These are phyloP conservation scores for Pythium guiyangense DNA, from an alignment of 352 stramenopile species.

Conservation along the genomic window DNA sequence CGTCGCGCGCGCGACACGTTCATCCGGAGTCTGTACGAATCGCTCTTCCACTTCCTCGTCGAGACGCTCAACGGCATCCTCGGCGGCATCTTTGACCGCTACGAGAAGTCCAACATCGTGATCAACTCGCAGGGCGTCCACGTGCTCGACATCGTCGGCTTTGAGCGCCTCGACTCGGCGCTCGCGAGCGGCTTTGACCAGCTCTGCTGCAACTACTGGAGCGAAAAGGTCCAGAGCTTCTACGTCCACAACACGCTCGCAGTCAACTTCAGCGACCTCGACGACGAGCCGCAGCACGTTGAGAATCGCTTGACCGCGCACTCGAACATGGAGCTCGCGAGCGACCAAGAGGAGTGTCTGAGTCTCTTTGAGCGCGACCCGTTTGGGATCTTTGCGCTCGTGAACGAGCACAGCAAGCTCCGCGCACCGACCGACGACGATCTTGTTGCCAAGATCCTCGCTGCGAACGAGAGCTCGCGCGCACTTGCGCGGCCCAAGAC, in stretches of 20 bases:
- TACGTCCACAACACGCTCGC: constrained; percentile 75
- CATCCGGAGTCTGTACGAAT: constrained; percentile 75
- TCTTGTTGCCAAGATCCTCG: constrained; percentile 75
- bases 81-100: constrained; percentile 77
- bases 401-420: constrained; percentile 66
- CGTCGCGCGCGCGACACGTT: constrained; percentile 70
- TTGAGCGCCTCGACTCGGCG: constrained; percentile 46
- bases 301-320: constrained; percentile 56
- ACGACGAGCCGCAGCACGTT: constrained; percentile 59
- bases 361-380: constrained; percentile 68
- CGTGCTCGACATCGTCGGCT: constrained; percentile 76
- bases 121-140: constrained; percentile 79
- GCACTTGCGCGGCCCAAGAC: constrained; percentile 54
- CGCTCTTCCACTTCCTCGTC: constrained; percentile 72
- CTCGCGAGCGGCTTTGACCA: constrained; percentile 69
- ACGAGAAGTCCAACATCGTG: constrained; percentile 81
- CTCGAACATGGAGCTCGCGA: constrained; percentile 44
- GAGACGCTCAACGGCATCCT: constrained; percentile 80
- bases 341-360: constrained; percentile 58
- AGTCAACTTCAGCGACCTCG: constrained; percentile 52
- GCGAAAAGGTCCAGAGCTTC: constrained; percentile 77
- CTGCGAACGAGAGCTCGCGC: constrained; percentile 52
- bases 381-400: constrained; percentile 65
- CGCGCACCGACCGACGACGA: constrained; percentile 70
- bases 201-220: constrained; percentile 84